Conservation (phyloP, 192 early-diverging fungal genomes). For the Entophlyctis helioformis region DNA sequence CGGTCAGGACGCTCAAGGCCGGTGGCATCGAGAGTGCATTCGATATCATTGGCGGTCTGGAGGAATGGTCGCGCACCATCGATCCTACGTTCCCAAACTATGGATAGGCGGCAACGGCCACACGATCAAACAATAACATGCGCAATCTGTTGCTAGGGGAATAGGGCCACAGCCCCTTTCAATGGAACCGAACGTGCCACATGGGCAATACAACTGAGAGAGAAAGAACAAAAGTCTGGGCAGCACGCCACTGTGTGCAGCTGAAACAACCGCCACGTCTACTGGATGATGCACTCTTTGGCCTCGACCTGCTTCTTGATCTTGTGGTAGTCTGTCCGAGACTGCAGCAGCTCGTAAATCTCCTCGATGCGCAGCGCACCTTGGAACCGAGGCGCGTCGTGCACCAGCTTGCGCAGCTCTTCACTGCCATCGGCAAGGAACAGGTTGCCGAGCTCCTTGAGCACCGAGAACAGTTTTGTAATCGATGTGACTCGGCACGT, state of each 20-base stretch:
- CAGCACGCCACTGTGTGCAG: too few species aligned
- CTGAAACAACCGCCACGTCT: too few species aligned
- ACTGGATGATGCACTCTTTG: slow-evolving; percentile 38
- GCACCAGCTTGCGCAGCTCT: slow-evolving; percentile 65
- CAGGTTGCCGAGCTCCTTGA: slow-evolving; percentile 73
- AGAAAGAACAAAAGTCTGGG: too few species aligned
- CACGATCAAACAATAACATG: not conserved
- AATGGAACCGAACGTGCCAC: too few species aligned
- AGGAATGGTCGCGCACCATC: slow-evolving; percentile 59
- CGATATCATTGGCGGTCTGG: slow-evolving; percentile 76
- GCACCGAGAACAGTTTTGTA: slow-evolving; percentile 58
- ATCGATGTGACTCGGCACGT: slow-evolving; percentile 48
- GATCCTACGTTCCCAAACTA: slow-evolving; percentile 77
- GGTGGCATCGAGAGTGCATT: slow-evolving; percentile 47
- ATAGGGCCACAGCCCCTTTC: too few species aligned
- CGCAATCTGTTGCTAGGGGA: too few species aligned
- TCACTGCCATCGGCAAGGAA: slow-evolving; percentile 60
- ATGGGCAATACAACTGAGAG: too few species aligned
- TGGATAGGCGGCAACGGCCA: slow-evolving; percentile 13
- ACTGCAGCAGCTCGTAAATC: slow-evolving; percentile 68
- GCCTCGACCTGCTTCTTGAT: slow-evolving; percentile 65
- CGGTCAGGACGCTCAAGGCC: slow-evolving; percentile 61
- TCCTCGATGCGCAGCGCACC: slow-evolving; percentile 66
- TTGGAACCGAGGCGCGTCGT: slow-evolving; percentile 63
- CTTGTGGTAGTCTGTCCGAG: slow-evolving; percentile 64